Evolutionary conservation across 2,329 filamentous ascomycete genomes (phyloP).

Genomic region (Nigrograna mackinnonii): DNA sequence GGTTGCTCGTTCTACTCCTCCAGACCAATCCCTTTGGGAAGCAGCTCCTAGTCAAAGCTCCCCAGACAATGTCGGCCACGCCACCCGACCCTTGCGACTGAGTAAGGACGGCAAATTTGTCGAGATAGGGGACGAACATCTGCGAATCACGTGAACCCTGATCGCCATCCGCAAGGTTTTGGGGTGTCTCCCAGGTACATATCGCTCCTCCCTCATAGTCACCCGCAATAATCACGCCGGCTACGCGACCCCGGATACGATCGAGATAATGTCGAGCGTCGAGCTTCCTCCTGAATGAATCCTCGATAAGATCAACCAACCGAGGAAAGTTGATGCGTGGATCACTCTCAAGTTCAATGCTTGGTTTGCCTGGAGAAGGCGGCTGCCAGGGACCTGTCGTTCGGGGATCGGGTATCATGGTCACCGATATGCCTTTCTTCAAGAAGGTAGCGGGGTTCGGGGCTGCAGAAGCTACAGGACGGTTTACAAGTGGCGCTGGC

Average conservation of each 20-base stretch:
- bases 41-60: slow-evolving; percentile 87
- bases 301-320: slow-evolving; percentile 85
- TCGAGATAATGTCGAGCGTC: slow-evolving; percentile 81
- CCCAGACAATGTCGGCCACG: slow-evolving; percentile 95
- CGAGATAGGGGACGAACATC: slow-evolving; percentile 78
- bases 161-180: slow-evolving; percentile 55
- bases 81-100: slow-evolving; percentile 87
- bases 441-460: slow-evolving; percentile 74
- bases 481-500: slow-evolving; percentile 55
- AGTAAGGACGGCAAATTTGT: slow-evolving; percentile 95
- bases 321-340: slow-evolving; percentile 80
- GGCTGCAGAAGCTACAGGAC: slow-evolving; percentile 31
- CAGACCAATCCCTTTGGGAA: slow-evolving; percentile 91
- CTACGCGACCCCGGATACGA: slow-evolving; percentile 79
- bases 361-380: slow-evolving; percentile 60
- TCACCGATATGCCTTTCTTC: slow-evolving; percentile 88
- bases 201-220: slow-evolving; percentile 97
- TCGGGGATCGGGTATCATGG: slow-evolving; percentile 75
- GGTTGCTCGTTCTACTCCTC: slow-evolving; percentile 87
- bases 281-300: slow-evolving; percentile 85
- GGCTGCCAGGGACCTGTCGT: slow-evolving; percentile 66
- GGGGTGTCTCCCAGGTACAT: slow-evolving; percentile 86
- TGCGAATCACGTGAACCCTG: slow-evolving; percentile 52
- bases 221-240: slow-evolving; percentile 91
- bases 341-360: slow-evolving; percentile 72